Base-by-base conservation (phyloP, 345 rosid genomes). In the Laguncularia racemosa region DNA sequence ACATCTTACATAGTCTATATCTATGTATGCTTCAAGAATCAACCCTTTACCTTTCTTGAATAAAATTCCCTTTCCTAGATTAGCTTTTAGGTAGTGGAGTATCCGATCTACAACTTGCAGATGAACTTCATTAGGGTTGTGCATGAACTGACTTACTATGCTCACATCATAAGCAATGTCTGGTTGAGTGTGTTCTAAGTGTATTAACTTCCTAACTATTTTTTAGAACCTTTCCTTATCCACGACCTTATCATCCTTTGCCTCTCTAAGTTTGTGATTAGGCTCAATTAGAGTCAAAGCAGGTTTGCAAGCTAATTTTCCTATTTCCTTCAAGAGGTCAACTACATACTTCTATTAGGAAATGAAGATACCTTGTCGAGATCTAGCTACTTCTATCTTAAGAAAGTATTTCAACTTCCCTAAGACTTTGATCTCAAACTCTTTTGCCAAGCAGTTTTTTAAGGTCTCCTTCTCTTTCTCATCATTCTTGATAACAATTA, bases 141-240 rank as follows among this genome's bases (percentile, higher is more conserved):
- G 40, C 7, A 57, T 45, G 48, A 57, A 57, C 3, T 57, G 50
- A 18, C 60, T 57, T 12, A 57, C 20, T 5, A 57, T 16, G 12
- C 50, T 57, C 11, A 57, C 49, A 11, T 23, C 44, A 16, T 45
- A 57, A 1, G 60, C n/a, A 1, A 57, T 57, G 60, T 57, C n/a
- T 9, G 51, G 33, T 13, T 7, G 0, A 2, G 60, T 44, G 16
- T 48, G 16, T n/a, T 52, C 51, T 6, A 47, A 45, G 21, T 48
- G 23, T 18, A 58, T 23, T 18, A 58, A 52, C 17, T 17, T 58
- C 16, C 53, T 20, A 2, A 58, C 46, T 5, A 58, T 16, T 1
- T 5, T n/a, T 28, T n/a, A 12, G 28, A 21, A 53, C 40, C 4
- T 53, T 16, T 13, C n/a, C 7, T 19, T 53, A 12, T 28, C 18